phyloP scores from a whole-genome alignment of 345 rosid species.

The Chamaenerion angustifolium region DNA sequence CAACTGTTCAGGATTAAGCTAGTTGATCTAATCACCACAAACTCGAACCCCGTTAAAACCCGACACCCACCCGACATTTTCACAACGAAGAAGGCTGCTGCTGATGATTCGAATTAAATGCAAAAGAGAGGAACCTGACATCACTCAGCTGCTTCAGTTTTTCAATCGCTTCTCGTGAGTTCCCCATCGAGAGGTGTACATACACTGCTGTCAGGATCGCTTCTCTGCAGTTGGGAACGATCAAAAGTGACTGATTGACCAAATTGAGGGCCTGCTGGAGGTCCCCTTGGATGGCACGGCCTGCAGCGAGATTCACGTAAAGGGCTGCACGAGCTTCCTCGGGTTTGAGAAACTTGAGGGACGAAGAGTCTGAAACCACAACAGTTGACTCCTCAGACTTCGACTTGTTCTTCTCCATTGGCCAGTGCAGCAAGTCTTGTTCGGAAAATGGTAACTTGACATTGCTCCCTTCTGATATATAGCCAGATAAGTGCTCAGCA shows the following conservation, averaged over 20 bases:
- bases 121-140: constrained; percentile 48
- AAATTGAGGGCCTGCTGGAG: constrained; percentile 51
- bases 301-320: constrained; percentile 59
- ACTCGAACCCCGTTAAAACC: constrained; percentile 9
- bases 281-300: constrained; percentile 64
- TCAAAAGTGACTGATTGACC: constrained; percentile 37
- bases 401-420: constrained; percentile 18
- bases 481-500: constrained; percentile 53
- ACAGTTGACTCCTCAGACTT: constrained; percentile 72
- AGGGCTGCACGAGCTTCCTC: constrained; percentile 82
- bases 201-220: constrained; percentile 72
- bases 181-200: constrained; percentile 60
- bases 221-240: constrained; percentile 49
- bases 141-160: constrained; percentile 63
- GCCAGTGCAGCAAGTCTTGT: constrained; percentile 64
- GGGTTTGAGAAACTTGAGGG: constrained; percentile 46
- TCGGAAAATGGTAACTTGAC: constrained; percentile 52
- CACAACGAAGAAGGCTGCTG: constrained; percentile 7
- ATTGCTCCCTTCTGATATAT: constrained; percentile 43
- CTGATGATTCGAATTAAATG: constrained; percentile 19
- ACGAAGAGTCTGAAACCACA: no score
- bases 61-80: constrained; percentile 9
- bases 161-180: constrained; percentile 60
- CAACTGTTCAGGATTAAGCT: constrained; percentile 38
- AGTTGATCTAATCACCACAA: constrained; percentile 33